phyloP scores from a whole-genome alignment of 768 basidiomycete genomes.

The Pholiota molesta region DNA sequence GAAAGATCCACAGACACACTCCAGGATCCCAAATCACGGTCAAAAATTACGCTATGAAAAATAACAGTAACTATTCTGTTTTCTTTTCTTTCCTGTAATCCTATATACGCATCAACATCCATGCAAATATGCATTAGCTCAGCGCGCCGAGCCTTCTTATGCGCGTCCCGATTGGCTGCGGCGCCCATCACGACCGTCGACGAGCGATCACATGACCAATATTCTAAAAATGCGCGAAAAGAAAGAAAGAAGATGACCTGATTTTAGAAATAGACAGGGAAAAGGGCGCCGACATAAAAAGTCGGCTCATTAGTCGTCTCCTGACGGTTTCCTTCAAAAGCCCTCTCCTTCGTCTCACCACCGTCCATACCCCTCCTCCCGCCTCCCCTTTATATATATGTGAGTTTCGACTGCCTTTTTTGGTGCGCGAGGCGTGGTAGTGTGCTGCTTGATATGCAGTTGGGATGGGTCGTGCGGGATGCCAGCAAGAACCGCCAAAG shows the following conservation, averaged over 20 bases:
- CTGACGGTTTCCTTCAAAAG: not conserved
- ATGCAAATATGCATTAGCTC: too few relatives aligned
- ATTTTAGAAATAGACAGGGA: conserved; percentile 15
- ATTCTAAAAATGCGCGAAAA: conserved; percentile 4
- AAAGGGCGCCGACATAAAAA: conserved; percentile 21
- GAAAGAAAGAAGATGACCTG: conserved; percentile 26
- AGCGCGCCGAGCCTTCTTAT: not conserved
- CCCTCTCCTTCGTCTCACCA: conserved; percentile 3
- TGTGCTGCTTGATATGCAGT: too few relatives aligned
- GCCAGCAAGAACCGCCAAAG: too few relatives aligned
- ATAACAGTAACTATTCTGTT: too few relatives aligned
- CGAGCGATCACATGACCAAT: conserved; percentile 13
- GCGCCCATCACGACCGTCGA: not conserved
- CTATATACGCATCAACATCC: too few relatives aligned
- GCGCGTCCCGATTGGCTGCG: not conserved
- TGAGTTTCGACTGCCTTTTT: not conserved
- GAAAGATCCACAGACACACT: too few relatives aligned
- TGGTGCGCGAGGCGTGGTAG: too few relatives aligned
- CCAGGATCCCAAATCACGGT: too few relatives aligned
- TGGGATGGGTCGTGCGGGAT: too few relatives aligned
- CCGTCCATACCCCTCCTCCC: conserved; percentile 14
- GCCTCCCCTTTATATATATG: conserved; percentile 4
- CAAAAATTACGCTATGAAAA: too few relatives aligned
- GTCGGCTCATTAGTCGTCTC: conserved; percentile 24
- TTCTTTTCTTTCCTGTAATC: too few relatives aligned